Evolutionary conservation across 2,329 filamentous ascomycete species (phyloP).

Genomic region (Hypoxylon sp.): DNA sequence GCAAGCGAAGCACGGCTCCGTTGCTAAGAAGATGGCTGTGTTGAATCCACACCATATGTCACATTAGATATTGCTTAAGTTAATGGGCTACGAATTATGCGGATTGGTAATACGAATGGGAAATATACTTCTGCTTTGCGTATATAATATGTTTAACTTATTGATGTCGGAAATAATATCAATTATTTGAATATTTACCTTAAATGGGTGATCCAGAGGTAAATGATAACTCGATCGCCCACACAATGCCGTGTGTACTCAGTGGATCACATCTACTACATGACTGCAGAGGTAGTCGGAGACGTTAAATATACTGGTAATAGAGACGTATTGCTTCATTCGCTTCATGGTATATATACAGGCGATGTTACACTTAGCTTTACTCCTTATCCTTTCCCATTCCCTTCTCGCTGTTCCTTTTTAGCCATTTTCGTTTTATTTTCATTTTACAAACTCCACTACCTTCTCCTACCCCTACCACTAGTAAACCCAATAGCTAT

Average conservation of each 20-base stretch:
- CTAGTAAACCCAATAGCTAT: slow-evolving; percentile 64
- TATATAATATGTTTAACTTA: neutral
- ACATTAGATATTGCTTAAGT: neutral
- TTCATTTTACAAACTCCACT: slow-evolving; percentile 1
- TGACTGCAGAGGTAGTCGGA: neutral
- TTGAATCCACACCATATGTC: slow-evolving; percentile 18
- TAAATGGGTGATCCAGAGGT: slow-evolving; percentile 19
- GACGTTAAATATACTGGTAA: neutral
- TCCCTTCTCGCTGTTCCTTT: neutral
- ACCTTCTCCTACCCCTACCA: slow-evolving; percentile 11
- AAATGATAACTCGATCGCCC: slow-evolving; percentile 6
- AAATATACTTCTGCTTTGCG: slow-evolving; percentile 1
- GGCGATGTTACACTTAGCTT: neutral
- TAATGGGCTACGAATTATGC: neutral
- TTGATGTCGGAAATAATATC: slow-evolving; percentile 5
- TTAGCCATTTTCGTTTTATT: neutral
- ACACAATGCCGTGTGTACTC: neutral
- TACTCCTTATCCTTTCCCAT: neutral
- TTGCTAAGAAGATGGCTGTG: slow-evolving; percentile 64
- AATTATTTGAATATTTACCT: slow-evolving; percentile 1
- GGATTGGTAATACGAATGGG: slow-evolving; percentile 1
- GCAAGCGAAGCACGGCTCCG: slow-evolving; percentile 96
- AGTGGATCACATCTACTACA: neutral
- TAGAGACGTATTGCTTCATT: neutral
- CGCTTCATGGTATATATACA: slow-evolving; percentile 6